Base-by-base conservation (phyloP, 106 monocot genomes). In the Phalaenopsis equestris region DNA sequence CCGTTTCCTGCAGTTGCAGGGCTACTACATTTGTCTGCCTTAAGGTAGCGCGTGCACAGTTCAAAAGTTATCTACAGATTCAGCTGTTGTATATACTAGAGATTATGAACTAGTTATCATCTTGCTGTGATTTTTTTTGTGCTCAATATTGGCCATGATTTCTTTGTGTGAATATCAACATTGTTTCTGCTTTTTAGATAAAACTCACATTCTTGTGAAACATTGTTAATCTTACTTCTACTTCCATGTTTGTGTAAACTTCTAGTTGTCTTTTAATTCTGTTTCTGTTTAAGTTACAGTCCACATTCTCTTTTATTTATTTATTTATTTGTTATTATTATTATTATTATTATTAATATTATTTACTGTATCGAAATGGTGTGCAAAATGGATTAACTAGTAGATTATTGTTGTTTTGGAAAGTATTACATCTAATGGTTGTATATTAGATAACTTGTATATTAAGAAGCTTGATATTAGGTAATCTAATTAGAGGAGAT, bases 21-120 rank as follows among this genome's bases (percentile, higher is more conserved):
- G 88, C 86, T 46, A 83, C 87, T 67, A 77, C 88, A 75, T 88
- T 86, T 85, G 94, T 94, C 75, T 94, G 94, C 72, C 84, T 91
- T 58, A 85, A 92, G 90, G 90, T 90, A 70, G 39, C 36, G 23
- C 39, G 39, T 4, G 15, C 14, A 70, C 70, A 70, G 14, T 15
- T 15, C 36, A 70, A 70, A 38, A 70, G 39, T 64, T 70, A 39
- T 70, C 70, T 70, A 70, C 39, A 70, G 30, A 38, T 70, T 70
- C 39, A 70, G 39, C 14, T 58, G 14, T 12, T 38, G 39, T 39
- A 70, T 70, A 4, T 70, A 70, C 11, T 39, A 39, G 38, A 39
- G 2, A 70, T 70, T 70, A 38, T 39, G 38, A 39, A 39, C 4
- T 70, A 70, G 39, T 70, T 39, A 70, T 67, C 67, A 67, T 24